Base-by-base conservation (phyloP, 2,329 filamentous ascomycete species). In the Alternaria rosae region DNA sequence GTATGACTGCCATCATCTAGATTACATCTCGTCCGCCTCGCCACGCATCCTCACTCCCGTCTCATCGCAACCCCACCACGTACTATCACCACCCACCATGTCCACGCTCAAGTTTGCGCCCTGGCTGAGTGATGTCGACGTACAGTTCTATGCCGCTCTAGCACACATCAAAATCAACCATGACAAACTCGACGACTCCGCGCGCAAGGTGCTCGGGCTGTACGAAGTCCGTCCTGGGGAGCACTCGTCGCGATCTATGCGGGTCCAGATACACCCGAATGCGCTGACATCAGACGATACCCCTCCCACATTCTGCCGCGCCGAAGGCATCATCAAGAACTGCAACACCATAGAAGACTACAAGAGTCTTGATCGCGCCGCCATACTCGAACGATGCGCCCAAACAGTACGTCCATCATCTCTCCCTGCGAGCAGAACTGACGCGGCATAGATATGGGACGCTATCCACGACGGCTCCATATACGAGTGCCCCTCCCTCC, bases 281-380 rank as follows among this genome's bases (percentile, higher is more conserved):
- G 93, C 95, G 21, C 84, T 99, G 69, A 93, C 91, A 11, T 93
- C 87, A 69, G 89, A 92, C 75, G 89, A 92, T 57, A 73, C 74
- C 2, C 76, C 77, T 20, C 73, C 73, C 0, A 78, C 76, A 42
- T 88, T 88, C 73, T 92, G 90, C 75, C 90, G 94, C 70, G 94
- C 92, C 47, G 94, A 98, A 79, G 95, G 95, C 63, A 92, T 92
- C 76, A 96, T 99, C 73, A 94, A 91, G 78, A 99, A 99, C 81
- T 91, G 94, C 75, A 99, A 99, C 78, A 98, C 95, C 1, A 87
- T 97, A 70, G 94, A 98, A 71, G 93, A 95, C 74, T 98, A 97
- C 80, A 92, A 90, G 76, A 91, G 90, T 67, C 86, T 90, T 66
- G 92, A 98, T 79, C 95, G 94, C 78, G 78, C 85, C 11, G 88